phyloP scores from a whole-genome alignment of 2,329 filamentous ascomycete genomes.

The Penicillium sp. region DNA sequence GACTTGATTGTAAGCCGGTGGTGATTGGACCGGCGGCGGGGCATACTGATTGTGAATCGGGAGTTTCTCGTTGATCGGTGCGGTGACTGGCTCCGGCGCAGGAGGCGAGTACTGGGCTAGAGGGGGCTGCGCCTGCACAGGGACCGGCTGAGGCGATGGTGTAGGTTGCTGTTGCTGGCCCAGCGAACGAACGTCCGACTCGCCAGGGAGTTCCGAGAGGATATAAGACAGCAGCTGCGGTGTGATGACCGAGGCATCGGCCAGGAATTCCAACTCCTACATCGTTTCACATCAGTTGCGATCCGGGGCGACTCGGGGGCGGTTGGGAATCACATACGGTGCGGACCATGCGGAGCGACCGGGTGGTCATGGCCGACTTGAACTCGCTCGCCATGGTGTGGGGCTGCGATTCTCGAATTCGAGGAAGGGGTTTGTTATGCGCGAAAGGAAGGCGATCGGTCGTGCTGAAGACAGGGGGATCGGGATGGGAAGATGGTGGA shows the following conservation, averaged over 20 bases:
- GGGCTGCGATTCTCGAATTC: too few relatives aligned
- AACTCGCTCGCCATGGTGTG: constrained; percentile 37
- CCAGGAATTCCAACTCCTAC: constrained; percentile 89
- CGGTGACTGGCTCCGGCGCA: constrained; percentile 39
- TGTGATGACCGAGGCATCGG: constrained; percentile 76
- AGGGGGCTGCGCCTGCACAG: constrained; percentile 28
- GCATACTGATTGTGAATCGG: constrained; percentile 41
- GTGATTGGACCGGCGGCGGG: constrained; percentile 48
- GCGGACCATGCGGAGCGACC: constrained; percentile 83
- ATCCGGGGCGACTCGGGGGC: constrained; percentile 2
- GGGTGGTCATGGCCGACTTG: constrained; percentile 65
- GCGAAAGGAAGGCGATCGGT: neutral
- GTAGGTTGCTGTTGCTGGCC: constrained; percentile 22
- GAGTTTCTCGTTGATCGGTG: constrained; percentile 44
- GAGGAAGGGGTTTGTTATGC: too few relatives aligned
- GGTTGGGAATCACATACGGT: constrained; percentile 57
- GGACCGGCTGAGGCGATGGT: constrained; percentile 29
- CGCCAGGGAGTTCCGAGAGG: constrained; percentile 66
- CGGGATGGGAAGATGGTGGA: constrained; percentile 1
- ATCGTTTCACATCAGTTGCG: constrained; percentile 10
- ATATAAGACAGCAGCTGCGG: constrained; percentile 73
- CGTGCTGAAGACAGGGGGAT: constrained; percentile 3
- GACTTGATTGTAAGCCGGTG: constrained; percentile 52
- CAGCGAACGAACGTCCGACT: constrained; percentile 24
- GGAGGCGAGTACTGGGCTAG: constrained; percentile 40